Conservation (phyloP, 2,329 filamentous ascomycete species). For the Monilinia polystroma region DNA sequence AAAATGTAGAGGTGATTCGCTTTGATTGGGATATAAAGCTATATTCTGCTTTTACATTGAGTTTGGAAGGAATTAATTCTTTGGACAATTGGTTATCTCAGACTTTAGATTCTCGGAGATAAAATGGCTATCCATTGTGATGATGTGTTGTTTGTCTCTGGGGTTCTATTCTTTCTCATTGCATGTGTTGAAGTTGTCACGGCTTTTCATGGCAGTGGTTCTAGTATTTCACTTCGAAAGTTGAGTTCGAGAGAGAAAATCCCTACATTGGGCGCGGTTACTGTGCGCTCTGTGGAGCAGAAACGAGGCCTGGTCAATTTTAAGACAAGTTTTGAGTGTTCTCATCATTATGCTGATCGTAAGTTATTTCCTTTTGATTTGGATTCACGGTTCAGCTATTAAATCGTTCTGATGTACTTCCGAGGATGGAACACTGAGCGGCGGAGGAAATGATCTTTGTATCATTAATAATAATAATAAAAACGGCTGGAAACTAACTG, state of each 20-base stretch:
- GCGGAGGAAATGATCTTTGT: not conserved
- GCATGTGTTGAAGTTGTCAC: not conserved
- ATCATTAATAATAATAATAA: fast-evolving
- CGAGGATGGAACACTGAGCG: too few relatives aligned
- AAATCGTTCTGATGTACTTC: too few relatives aligned
- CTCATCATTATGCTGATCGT: conserved; percentile 30
- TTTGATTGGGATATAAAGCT: too few relatives aligned
- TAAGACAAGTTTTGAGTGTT: conserved; percentile 24
- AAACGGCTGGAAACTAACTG: not conserved
- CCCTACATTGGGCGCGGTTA: conserved; percentile 16
- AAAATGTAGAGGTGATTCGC: too few relatives aligned
- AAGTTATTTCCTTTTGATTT: conserved; percentile 1
- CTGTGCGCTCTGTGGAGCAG: conserved; percentile 13
- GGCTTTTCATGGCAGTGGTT: conserved; percentile 2
- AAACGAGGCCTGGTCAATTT: conserved; percentile 16
- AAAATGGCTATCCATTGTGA: not conserved
- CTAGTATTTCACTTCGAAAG: not conserved
- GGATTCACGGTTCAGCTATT: not conserved
- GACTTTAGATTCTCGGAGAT: not conserved
- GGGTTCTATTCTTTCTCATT: not conserved
- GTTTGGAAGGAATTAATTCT: not conserved
- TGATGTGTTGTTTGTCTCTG: not conserved
- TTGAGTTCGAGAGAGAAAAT: not conserved
- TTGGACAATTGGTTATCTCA: not conserved
- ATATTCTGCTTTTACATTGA: not conserved